phyloP scores from a whole-genome alignment of 2,329 filamentous ascomycete genomes.

The Coniochaeta hoffmannii region DNA sequence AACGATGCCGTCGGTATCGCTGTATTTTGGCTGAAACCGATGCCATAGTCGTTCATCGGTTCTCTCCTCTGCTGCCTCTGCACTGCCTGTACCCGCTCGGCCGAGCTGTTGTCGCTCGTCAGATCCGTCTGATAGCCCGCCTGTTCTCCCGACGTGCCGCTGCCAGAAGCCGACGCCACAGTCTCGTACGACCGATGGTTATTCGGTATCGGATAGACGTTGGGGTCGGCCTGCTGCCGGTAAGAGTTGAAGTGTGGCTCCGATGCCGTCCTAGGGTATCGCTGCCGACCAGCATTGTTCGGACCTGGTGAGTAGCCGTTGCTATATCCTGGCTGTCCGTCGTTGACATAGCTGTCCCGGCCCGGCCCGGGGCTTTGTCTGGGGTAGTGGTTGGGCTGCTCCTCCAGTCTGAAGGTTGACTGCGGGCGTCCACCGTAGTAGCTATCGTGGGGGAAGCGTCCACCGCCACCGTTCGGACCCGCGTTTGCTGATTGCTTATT shows the following conservation, averaged over 20 bases:
- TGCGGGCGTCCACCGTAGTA: constrained; percentile 40
- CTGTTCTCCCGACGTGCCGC: constrained; percentile 65
- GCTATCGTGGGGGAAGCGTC: constrained; percentile 42
- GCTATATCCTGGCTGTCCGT: constrained; percentile 26
- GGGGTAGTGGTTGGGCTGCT: constrained; percentile 30
- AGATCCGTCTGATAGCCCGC: constrained; percentile 80
- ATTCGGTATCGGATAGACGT: constrained; percentile 46
- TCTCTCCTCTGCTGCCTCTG: constrained; percentile 43
- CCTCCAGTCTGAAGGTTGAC: constrained; percentile 12
- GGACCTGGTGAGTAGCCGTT: constrained; percentile 22
- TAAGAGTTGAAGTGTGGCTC: constrained; percentile 34
- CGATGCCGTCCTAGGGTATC: constrained; percentile 34
- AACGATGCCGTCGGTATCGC: constrained; percentile 34
- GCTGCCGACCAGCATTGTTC: constrained; percentile 19
- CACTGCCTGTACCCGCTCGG: constrained; percentile 62
- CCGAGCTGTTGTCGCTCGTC: constrained; percentile 81
- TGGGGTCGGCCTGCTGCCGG: constrained; percentile 31
- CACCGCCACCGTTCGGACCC: constrained; percentile 24
- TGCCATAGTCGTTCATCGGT: constrained; percentile 57
- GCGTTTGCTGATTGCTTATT: not conserved
- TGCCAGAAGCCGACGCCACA: constrained; percentile 68
- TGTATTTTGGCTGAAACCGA: constrained; percentile 40
- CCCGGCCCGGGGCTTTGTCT: constrained; percentile 19
- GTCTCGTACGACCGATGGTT: constrained; percentile 84
- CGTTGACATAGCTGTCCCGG: constrained; percentile 35